These are phyloP conservation scores for Ceratocystis smalleyi DNA, from an alignment of 2,329 filamentous ascomycete genomes.

Conservation along the genomic window DNA sequence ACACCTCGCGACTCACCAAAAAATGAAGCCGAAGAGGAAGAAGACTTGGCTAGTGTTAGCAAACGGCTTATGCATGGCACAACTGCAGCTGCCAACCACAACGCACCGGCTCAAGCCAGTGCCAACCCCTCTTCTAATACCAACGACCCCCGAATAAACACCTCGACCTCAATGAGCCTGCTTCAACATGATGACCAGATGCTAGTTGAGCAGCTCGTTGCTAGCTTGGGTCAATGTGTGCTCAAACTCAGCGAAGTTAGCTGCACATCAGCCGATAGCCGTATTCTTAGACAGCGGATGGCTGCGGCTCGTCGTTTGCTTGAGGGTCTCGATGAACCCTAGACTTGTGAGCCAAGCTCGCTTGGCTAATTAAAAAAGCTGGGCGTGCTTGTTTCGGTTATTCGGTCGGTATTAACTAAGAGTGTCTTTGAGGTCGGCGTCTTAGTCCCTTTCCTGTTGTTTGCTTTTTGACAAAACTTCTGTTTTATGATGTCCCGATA, in stretches of 20 bases:
- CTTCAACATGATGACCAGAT: slow-evolving; percentile 42
- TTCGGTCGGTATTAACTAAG: neutral
- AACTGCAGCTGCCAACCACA: neutral
- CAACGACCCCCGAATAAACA: slow-evolving; percentile 19
- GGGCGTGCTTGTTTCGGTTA: neutral
- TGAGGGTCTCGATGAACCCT: slow-evolving; percentile 46
- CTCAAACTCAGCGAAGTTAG: slow-evolving; percentile 41
- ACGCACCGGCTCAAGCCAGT: neutral
- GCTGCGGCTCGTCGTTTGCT: slow-evolving; percentile 59
- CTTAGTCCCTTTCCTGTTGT: slow-evolving; percentile 3
- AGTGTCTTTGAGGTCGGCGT: neutral
- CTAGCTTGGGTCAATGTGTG: slow-evolving; percentile 44
- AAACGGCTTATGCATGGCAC: slow-evolving; percentile 9
- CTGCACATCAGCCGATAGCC: slow-evolving; percentile 39
- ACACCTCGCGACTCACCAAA: slow-evolving; percentile 37
- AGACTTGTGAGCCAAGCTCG: neutral
- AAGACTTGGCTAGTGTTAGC: slow-evolving; percentile 24
- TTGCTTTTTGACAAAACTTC: slow-evolving; percentile 11
- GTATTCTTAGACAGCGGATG: slow-evolving; percentile 53
- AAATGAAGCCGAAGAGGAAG: slow-evolving; percentile 32
- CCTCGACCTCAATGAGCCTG: slow-evolving; percentile 29
- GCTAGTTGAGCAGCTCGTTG: slow-evolving; percentile 44
- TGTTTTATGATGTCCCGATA: slow-evolving; percentile 11
- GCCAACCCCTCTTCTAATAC: slow-evolving; percentile 32
- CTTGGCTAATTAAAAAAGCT: neutral